Evolutionary conservation across 257 asterid species (phyloP).

Genomic region (Solanum verrucosum): DNA sequence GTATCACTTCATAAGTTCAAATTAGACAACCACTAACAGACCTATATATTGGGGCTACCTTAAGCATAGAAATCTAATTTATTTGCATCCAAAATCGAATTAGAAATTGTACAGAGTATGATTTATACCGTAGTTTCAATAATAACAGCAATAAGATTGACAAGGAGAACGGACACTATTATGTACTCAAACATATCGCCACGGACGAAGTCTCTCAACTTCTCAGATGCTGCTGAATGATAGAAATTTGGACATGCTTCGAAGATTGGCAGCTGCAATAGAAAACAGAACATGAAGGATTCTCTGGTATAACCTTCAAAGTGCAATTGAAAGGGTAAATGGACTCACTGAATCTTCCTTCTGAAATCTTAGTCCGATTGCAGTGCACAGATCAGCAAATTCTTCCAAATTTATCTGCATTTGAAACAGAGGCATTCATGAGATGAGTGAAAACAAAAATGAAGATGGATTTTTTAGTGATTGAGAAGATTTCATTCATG

Average conservation of each 20-base stretch:
- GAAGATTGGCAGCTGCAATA: conserved; percentile 68
- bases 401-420: conserved; percentile 86
- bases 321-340: conserved; percentile 6
- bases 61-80: background rate
- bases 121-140: conserved; percentile 79
- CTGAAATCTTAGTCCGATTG: conserved; percentile 88
- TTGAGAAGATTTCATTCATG: background rate
- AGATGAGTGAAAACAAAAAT: background rate
- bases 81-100: background rate
- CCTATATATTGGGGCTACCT: background rate
- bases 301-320: background rate
- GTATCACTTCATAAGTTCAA: background rate
- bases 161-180: conserved; percentile 48
- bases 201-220: conserved; percentile 56
- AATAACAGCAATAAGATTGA: conserved; percentile 79
- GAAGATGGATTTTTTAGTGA: background rate
- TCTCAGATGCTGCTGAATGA: conserved; percentile 57
- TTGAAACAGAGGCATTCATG: background rate
- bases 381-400: conserved; percentile 78
- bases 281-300: background rate
- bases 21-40: background rate
- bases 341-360: conserved; percentile 78
- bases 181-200: conserved; percentile 62
- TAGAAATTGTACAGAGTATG: background rate
- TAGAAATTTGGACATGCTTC: conserved; percentile 61